Base-by-base conservation (phyloP, 306 rosid species). In the Urtica urens region DNA sequence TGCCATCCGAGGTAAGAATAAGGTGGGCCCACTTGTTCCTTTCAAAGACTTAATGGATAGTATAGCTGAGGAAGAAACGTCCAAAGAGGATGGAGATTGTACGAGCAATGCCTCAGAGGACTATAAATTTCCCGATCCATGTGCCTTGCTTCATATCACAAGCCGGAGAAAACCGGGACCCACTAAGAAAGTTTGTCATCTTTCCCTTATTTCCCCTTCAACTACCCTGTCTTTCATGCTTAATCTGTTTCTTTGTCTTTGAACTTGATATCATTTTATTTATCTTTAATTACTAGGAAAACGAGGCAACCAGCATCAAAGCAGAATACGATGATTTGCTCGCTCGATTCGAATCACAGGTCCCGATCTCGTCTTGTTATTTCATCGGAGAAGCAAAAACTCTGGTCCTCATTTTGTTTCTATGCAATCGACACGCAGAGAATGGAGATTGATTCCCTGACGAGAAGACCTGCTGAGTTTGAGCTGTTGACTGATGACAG, bases 261-360 rank as follows among this genome's bases (percentile, higher is more conserved):
- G 14, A 13, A 14, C n/a, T n/a, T 48, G 5, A 7, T 15, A 7
- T 44, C 10, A 1, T 30, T 49, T 13, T 49, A 2, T 49, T 28
- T 4, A 34, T 5, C 56, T 38, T 51, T 27, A 54, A 46, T 44
- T 57, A 43, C 65, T 45, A 29, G 39, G 38, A 52, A 23, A 50
- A 63, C 57, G 87, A 75, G 39, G 64, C 65, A 47, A 28, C 50
- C 50, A 74, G 68, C 46, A 27, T 77, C 57, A 78, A 71, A 65
- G 72, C 46, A 59, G 97, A 80, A 68, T 81, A 79, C 53, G 94
- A 90, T 58, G 74, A 73, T 71, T 67, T 87, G 77, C 67, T 82
- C 50, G 23, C 73, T 40, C 57, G 70, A 51, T 83, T 57, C 48
- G 94, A 83, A 54, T 75, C 69, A 63, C 85, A 79, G 94, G 96